Percentiles rank a stretch among this genome's conserved stretches.
Evolutionary conservation across 2,329 filamentous ascomycete species (phyloP).

Genomic region (Cordyceps pruinosa): DNA sequence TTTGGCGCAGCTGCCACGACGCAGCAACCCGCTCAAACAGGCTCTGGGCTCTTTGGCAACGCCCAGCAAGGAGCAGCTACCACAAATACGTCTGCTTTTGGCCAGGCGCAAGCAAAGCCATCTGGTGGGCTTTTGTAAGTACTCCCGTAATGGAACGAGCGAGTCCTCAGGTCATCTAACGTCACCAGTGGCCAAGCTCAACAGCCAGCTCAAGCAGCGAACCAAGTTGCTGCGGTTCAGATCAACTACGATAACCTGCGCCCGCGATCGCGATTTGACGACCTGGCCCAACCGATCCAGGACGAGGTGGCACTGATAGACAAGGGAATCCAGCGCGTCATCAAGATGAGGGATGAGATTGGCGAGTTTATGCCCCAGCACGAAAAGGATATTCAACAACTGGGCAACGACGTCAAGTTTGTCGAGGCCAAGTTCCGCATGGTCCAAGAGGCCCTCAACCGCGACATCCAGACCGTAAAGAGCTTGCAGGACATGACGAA

Average conservation of each 20-base stretch:
- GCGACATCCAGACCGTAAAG: constrained; percentile 57
- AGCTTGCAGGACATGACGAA: constrained; percentile 53
- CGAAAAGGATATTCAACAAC: constrained; percentile 39
- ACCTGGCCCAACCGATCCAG: constrained; percentile 76
- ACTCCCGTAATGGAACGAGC: background rate
- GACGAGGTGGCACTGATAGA: constrained; percentile 72
- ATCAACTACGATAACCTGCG: constrained; percentile 74
- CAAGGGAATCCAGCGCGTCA: constrained; percentile 70
- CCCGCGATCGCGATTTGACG: constrained; percentile 85
- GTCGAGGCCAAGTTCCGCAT: constrained; percentile 42
- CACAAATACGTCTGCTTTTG: constrained; percentile 22
- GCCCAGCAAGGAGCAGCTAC: constrained; percentile 15
- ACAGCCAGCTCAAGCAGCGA: constrained; percentile 19
- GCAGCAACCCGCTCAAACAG: constrained; percentile 16
- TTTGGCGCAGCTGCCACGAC: constrained; percentile 18
- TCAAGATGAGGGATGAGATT: constrained; percentile 69
- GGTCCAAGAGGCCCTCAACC: constrained; percentile 38
- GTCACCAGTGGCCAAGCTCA: constrained; percentile 1
- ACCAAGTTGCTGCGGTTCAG: constrained; percentile 62
- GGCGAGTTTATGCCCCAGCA: constrained; percentile 58
- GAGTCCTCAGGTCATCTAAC: background rate
- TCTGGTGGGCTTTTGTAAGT: constrained; percentile 28
- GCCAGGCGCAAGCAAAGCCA: constrained; percentile 29
- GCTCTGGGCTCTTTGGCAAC: constrained; percentile 26
- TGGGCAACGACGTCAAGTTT: constrained; percentile 41